Percentiles rank a stretch among this genome's conserved stretches.
These are phyloP conservation scores for Blastomyces silverae DNA, from an alignment of 2,329 filamentous ascomycete genomes.

Conservation along the genomic window DNA sequence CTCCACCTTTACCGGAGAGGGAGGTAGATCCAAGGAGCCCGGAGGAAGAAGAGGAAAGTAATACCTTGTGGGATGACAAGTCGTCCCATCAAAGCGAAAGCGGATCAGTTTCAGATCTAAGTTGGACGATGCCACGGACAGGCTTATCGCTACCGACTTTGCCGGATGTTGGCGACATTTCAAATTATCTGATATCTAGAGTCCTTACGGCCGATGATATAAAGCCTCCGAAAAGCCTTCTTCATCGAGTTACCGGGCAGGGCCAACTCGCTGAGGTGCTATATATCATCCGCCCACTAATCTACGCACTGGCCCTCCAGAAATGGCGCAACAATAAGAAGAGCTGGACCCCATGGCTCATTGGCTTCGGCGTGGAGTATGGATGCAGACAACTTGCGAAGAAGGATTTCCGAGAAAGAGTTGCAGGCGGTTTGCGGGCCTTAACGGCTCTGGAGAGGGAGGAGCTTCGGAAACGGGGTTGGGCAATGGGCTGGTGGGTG, in stretches of 20 bases:
- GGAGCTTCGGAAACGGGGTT: constrained; percentile 79
- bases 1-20: constrained; percentile 76
- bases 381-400: constrained; percentile 78
- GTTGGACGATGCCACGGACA: constrained; percentile 93
- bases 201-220: constrained; percentile 95
- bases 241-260: constrained; percentile 65
- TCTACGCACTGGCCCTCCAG: constrained; percentile 79
- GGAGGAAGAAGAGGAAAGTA: constrained; percentile 49
- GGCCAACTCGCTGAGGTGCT: constrained; percentile 83
- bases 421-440: constrained; percentile 65
- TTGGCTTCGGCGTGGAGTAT: constrained; percentile 79
- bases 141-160: constrained; percentile 77
- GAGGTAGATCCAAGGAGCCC: constrained; percentile 63
- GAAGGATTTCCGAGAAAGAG: constrained; percentile 55
- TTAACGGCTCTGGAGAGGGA: constrained; percentile 81
- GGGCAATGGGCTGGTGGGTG: constrained; percentile 89
- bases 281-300: constrained; percentile 80
- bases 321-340: constrained; percentile 63
- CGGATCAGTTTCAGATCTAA: constrained; percentile 38
- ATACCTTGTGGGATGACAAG: constrained; percentile 44
- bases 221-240: constrained; percentile 76
- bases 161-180: constrained; percentile 74
- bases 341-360: constrained; percentile 86
- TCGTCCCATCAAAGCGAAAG: constrained; percentile 40
- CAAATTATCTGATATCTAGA: constrained; percentile 77